Base-by-base conservation (phyloP, 2,329 filamentous ascomycete species). In the Stylonectria norvegica region DNA sequence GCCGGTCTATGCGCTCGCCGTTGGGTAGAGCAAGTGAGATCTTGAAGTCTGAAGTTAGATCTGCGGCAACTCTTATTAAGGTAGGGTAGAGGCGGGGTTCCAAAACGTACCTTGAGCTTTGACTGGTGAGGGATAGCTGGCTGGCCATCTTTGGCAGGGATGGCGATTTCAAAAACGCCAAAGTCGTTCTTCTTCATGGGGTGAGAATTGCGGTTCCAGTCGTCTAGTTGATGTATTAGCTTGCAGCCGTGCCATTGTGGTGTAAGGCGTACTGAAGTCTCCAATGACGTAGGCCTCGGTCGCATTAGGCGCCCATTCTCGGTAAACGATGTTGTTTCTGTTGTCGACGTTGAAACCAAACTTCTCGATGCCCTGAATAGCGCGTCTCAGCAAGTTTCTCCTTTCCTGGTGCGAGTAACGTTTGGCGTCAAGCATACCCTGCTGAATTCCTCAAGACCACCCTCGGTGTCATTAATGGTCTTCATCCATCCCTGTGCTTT, bases 221-320 rank as follows among this genome's bases (percentile, higher is more conserved):
- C 79, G 68, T 98, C 86, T 90, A 52, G 38, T 38, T 34, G 38
- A 5, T 10, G 20, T 30, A 55, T 70, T 34, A 70, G 63, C 45
- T 27, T 35, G 35, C 16, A 25, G 36, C 14, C 5, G 8, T 16
- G 3, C 12, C 12, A 12, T 25, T 14, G 9, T 30, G 9, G 14
- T 8, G 27, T 30, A 30, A 27, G 20, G 20, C 82, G 53, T 71
- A 90, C 86, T 98, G 74, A 97, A 98, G 55, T 97, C 93, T 47
- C 93, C 93, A 55, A 95, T 85, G 37, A 98, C 76, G 62, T 83
- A 89, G 35, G 93, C 93, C 58, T 86, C 76, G 28, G 80, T 73
- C 38, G 89, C 91, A 71, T 89, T 94, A 18, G 93, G 90, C 1
- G 93, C 93, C 93, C 93, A 98, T 76, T 98, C 93, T 54, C 89